Percentiles rank a stretch among this genome's conserved stretches.
phyloP scores from a whole-genome alignment of 2,329 filamentous ascomycete species.

The Colletotrichum echinochloae region DNA sequence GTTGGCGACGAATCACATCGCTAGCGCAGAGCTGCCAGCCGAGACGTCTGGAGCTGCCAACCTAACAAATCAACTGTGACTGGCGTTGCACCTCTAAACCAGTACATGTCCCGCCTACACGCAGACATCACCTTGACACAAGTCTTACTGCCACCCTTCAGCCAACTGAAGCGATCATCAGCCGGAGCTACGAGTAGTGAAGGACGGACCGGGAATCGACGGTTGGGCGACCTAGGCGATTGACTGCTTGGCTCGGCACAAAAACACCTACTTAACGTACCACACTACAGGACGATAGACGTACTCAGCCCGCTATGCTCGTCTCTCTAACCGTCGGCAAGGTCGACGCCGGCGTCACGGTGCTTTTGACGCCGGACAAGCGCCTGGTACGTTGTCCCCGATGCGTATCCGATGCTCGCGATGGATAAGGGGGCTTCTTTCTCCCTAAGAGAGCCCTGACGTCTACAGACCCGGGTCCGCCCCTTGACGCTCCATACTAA shows the following conservation, averaged over 20 bases:
- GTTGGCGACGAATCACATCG: slow-evolving; percentile 32
- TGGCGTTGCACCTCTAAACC: slow-evolving; percentile 23
- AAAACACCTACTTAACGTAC: slow-evolving; percentile 17
- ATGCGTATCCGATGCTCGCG: not conserved
- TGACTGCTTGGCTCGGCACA: slow-evolving; percentile 5
- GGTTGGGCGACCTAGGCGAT: not conserved
- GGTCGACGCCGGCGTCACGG: slow-evolving; percentile 97
- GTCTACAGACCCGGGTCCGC: slow-evolving; percentile 4
- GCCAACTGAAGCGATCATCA: slow-evolving; percentile 8
- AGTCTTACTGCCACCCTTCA: not conserved
- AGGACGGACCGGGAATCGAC: not conserved
- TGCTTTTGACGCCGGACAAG: slow-evolving; percentile 96
- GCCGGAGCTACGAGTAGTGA: not conserved
- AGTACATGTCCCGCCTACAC: slow-evolving; percentile 33
- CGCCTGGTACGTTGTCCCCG: slow-evolving; percentile 77
- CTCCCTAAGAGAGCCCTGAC: not conserved
- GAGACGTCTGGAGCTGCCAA: slow-evolving; percentile 38
- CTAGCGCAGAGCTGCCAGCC: slow-evolving; percentile 39
- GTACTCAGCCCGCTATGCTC: slow-evolving; percentile 72
- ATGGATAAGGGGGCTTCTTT: slow-evolving; percentile 8
- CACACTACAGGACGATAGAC: slow-evolving; percentile 14
- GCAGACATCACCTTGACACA: not conserved
- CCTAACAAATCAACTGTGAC: slow-evolving; percentile 37
- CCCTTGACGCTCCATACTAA: slow-evolving; percentile 42
- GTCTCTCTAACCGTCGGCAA: slow-evolving; percentile 99